These are phyloP conservation scores for Xylaria sp. DNA, from an alignment of 2,329 filamentous ascomycete genomes.

Conservation along the genomic window DNA sequence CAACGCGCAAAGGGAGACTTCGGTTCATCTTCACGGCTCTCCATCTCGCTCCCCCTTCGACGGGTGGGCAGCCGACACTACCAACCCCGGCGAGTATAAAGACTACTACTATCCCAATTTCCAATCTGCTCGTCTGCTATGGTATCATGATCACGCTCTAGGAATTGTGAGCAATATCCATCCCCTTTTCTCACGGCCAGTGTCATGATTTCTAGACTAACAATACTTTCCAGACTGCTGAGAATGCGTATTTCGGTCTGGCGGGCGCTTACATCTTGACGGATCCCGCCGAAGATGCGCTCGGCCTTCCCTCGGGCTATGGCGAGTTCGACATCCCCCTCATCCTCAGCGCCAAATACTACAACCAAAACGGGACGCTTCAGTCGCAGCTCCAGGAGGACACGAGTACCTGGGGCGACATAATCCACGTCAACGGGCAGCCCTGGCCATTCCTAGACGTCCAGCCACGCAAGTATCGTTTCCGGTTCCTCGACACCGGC, in stretches of 20 bases:
- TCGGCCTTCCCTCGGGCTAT: slow-evolving; percentile 61
- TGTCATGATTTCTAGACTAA: slow-evolving; percentile 20
- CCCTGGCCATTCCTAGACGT: slow-evolving; percentile 70
- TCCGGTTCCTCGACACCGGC: slow-evolving; percentile 64
- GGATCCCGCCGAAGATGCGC: slow-evolving; percentile 60
- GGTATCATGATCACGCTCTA: slow-evolving; percentile 65
- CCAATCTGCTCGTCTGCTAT: slow-evolving; percentile 63
- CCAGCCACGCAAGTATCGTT: slow-evolving; percentile 69
- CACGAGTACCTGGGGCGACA: slow-evolving; percentile 64
- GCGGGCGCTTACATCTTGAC: slow-evolving; percentile 66
- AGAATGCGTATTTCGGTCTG: slow-evolving; percentile 67
- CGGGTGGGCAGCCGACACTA: slow-evolving; percentile 66
- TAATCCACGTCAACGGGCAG: slow-evolving; percentile 68
- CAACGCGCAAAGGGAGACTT: slow-evolving; percentile 55
- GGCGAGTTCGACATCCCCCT: slow-evolving; percentile 66
- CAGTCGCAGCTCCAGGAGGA: slow-evolving; percentile 57
- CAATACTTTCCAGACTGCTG: slow-evolving; percentile 56
- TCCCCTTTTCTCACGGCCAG: neutral
- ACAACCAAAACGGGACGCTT: slow-evolving; percentile 62
- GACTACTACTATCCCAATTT: slow-evolving; percentile 69
- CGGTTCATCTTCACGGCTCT: slow-evolving; percentile 67
- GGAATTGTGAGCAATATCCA: slow-evolving; percentile 44
- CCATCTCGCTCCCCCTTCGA: slow-evolving; percentile 61
- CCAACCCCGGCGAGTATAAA: slow-evolving; percentile 64
- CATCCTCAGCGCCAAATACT: slow-evolving; percentile 61